Conservation (phyloP, 2,329 filamentous ascomycete genomes). For the Beauveria scarabaeidicola region DNA sequence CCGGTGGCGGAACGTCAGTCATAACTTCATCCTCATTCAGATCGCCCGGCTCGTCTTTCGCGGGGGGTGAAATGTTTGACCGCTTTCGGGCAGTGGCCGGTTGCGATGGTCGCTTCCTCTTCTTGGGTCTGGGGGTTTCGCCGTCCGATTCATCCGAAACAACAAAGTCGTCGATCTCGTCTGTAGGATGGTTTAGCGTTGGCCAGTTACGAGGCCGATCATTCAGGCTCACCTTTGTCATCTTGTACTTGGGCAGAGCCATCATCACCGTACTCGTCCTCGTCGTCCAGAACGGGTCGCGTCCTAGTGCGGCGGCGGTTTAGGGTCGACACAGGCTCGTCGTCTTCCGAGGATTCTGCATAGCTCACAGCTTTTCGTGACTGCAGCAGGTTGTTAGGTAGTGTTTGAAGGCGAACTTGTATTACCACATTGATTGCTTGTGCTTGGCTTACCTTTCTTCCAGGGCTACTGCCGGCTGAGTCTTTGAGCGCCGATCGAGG, state of each 20-base stretch:
- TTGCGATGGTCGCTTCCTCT: slow-evolving; percentile 62
- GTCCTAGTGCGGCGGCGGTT: slow-evolving; percentile 32
- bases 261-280: slow-evolving; percentile 65
- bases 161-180: slow-evolving; percentile 80
- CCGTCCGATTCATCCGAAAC: slow-evolving; percentile 81
- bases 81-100: slow-evolving; percentile 51
- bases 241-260: slow-evolving; percentile 54
- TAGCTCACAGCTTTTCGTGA: slow-evolving; percentile 61
- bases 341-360: slow-evolving; percentile 74
- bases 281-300: slow-evolving; percentile 55
- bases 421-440: too few relatives aligned
- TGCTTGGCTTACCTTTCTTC: slow-evolving; percentile 56
- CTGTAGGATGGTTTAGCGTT: slow-evolving; percentile 20
- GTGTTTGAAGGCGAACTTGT: neutral
- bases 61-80: slow-evolving; percentile 41
- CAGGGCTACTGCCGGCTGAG: slow-evolving; percentile 58
- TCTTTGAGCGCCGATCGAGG: slow-evolving; percentile 34
- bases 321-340: slow-evolving; percentile 55
- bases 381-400: slow-evolving; percentile 22
- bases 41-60: slow-evolving; percentile 31
- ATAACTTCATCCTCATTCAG: slow-evolving; percentile 47
- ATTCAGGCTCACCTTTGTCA: slow-evolving; percentile 45
- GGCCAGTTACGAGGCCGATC: too few relatives aligned
- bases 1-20: slow-evolving; percentile 50
- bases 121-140: slow-evolving; percentile 48